phyloP scores from a whole-genome alignment of 2,329 filamentous ascomycete genomes.

The Fusarium sp. region DNA sequence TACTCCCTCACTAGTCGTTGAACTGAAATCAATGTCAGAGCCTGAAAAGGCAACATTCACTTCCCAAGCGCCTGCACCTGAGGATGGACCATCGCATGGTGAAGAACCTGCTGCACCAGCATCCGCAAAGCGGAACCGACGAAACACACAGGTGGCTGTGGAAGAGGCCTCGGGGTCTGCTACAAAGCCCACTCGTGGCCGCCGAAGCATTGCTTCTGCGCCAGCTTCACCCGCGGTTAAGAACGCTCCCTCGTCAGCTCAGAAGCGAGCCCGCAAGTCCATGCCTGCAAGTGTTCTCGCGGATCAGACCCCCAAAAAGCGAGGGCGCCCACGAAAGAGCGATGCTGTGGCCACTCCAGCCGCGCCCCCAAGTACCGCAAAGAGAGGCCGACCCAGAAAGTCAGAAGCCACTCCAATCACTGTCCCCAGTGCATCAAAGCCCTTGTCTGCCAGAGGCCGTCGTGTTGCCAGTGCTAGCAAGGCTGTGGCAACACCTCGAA shows the following conservation, averaged over 20 bases:
- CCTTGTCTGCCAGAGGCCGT: conserved; percentile 15
- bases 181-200: conserved; percentile 13
- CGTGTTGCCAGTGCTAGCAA: conserved; percentile 22
- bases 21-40: conserved; percentile 18
- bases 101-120: background rate
- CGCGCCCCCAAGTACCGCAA: conserved; percentile 12
- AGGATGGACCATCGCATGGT: background rate
- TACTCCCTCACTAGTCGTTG: conserved; percentile 27
- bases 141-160: conserved; percentile 17
- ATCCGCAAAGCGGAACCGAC: conserved; percentile 22
- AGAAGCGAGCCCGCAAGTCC: conserved; percentile 31
- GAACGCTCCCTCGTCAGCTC: conserved; percentile 9
- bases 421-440: conserved; percentile 9
- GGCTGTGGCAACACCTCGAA: conserved; percentile 9
- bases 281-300: conserved; percentile 30
- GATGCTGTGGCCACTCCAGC: conserved; percentile 28
- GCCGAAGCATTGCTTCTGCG: conserved; percentile 19
- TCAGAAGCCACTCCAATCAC: conserved; percentile 18
- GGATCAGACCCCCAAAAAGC: conserved; percentile 32
- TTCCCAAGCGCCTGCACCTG: background rate
- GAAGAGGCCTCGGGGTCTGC: background rate
- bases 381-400: conserved; percentile 37
- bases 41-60: conserved; percentile 25
- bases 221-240: conserved; percentile 22
- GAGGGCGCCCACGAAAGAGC: conserved; percentile 38